phyloP scores from a whole-genome alignment of 2,329 filamentous ascomycete species.

The Ceratocystis colombiana region DNA sequence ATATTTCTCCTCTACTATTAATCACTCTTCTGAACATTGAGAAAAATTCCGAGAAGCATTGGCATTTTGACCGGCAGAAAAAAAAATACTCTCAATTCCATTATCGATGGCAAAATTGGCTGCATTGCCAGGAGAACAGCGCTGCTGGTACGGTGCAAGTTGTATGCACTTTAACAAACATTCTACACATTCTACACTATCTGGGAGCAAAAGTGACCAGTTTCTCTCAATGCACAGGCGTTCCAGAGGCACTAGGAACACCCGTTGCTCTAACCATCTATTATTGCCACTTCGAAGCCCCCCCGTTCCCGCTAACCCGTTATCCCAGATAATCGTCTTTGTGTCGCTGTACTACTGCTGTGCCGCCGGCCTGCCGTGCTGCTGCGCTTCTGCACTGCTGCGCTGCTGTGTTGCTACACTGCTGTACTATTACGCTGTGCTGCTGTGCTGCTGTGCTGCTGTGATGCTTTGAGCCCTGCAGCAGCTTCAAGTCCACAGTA shows the following conservation, averaged over 20 bases:
- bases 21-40: background rate
- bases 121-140: background rate
- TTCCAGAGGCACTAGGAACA: background rate
- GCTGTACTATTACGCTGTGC: too few species aligned
- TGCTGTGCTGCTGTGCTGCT: too few species aligned
- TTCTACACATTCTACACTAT: background rate
- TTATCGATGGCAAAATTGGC: background rate
- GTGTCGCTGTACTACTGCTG: background rate
- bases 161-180: background rate
- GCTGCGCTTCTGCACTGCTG: too few species aligned
- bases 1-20: background rate
- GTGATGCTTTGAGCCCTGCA: too few species aligned
- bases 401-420: too few species aligned
- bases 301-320: background rate
- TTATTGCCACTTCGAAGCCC: slow-evolving; percentile 5
- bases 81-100: background rate
- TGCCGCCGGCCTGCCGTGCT: too few species aligned
- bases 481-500: background rate
- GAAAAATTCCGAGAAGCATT: slow-evolving; percentile 12
- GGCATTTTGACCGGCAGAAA: background rate
- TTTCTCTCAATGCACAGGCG: background rate
- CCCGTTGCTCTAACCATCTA: background rate
- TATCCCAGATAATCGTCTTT: background rate
- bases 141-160: background rate
- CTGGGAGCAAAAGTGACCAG: background rate